Base-by-base conservation (phyloP, 345 rosid genomes). In the Diplotaxis tenuifolia region DNA sequence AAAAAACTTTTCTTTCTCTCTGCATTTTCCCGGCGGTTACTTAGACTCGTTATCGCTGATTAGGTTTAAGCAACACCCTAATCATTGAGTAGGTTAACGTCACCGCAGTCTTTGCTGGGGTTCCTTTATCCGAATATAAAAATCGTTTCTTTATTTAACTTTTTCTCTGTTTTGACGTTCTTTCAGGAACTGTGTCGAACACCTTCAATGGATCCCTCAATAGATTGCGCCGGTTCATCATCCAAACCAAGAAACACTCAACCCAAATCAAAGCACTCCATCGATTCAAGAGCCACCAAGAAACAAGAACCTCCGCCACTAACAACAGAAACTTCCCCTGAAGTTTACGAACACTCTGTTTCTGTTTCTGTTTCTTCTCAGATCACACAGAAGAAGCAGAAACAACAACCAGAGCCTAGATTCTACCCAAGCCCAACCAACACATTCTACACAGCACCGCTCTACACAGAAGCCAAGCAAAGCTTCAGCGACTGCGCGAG, bases 401-500 rank as follows among this genome's bases (percentile, higher is more conserved):
- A 65, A 62, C 75, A 84, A 79, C 89, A 62, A 32, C 55, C 87
- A 7, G 87, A 72, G 49, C 5, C 72, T 14, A 86, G 77, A 78
- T 83, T 71, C 75, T 82, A 81, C 68, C 74, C 89, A 1, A 86
- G 93, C 70, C 92, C 92, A 71, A 82, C 90, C 7, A 82, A 79
- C 72, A 90, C 93, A 65, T 67, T 84, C 38, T 84, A 82, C 67
- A 78, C 88, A 6, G 82, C 85, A 53, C 86, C 93, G 4, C 67
- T 84, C 27, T 83, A 82, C 65, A 58, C 85, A 3, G 81, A 83
- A 67, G 84, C 92, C 54, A 90, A 90, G 38, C 85, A 87, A 66
- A 90, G 97, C 81, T 90, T 89, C 34, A 87, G 96, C 73, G 93
- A 90, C 67, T 82, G 85, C 66, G 85, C 78, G 34, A 86, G 89